Percentiles rank a stretch among this genome's conserved stretches.
Conservation (phyloP, 140 eudicot genomes). For the Oenanthe javanica region DNA sequence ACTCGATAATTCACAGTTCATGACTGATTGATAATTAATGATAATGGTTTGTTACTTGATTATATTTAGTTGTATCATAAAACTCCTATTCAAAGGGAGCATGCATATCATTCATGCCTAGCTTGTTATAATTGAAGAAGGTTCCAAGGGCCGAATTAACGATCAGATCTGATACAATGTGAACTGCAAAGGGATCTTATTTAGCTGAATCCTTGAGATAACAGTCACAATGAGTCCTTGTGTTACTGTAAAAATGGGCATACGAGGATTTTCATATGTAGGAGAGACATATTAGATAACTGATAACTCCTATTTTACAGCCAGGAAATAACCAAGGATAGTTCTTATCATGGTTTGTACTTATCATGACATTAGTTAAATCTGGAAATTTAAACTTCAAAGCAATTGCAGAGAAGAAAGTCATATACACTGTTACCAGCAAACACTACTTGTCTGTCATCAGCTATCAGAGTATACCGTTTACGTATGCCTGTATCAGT, state of each 20-base stretch:
- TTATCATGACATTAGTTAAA: not conserved
- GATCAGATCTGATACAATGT: too few relatives aligned
- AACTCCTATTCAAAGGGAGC: not conserved
- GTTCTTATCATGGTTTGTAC: not conserved
- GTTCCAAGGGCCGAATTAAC: not conserved
- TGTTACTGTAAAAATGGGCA: not conserved
- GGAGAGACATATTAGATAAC: not conserved
- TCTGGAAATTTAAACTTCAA: not conserved
- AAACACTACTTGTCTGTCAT: not conserved
- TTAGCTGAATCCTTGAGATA: not conserved
- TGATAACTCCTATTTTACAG: not conserved
- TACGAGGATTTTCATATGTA: not conserved
- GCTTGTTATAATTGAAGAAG: not conserved
- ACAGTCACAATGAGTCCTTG: not conserved
- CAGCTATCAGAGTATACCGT: not conserved
- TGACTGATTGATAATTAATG: not conserved
- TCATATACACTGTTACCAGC: not conserved
- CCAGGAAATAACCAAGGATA: not conserved
- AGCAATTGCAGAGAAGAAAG: not conserved
- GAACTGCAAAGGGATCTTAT: not conserved
- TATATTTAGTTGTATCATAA: not conserved
- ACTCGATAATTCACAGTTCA: not conserved
- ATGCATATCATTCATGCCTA: not conserved
- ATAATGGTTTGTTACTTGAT: not conserved
- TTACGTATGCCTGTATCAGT: not conserved